These are phyloP conservation scores for Tetrahymena thermophila DNA, from an alignment of 73 alveolate species.

Conservation along the genomic window DNA sequence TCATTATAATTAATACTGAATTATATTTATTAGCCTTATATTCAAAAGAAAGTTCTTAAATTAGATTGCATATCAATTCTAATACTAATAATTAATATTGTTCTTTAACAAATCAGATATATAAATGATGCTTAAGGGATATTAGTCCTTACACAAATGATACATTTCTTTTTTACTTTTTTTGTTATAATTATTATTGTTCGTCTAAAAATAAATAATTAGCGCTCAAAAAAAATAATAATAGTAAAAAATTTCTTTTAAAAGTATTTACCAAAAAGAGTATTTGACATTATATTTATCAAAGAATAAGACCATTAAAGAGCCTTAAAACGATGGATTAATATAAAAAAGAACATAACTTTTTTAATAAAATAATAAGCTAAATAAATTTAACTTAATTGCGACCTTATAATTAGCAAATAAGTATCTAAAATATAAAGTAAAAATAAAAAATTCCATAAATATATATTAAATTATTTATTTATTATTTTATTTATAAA, in stretches of 20 bases:
- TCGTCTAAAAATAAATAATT: background rate
- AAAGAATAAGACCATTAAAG: background rate
- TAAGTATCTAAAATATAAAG: background rate
- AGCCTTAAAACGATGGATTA: background rate
- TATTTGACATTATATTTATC: too few species aligned
- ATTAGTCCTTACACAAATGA: background rate
- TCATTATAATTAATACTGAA: background rate
- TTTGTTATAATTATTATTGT: background rate
- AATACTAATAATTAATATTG: too few species aligned
- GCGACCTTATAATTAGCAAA: background rate
- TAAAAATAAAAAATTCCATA: too few species aligned
- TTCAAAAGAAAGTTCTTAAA: background rate
- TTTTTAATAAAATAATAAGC: background rate
- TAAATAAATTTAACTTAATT: too few species aligned
- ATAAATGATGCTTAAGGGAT: background rate
- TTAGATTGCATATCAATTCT: background rate
- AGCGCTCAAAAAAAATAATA: background rate
- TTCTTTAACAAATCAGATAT: background rate
- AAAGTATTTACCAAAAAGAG: background rate
- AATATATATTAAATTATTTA: too few species aligned
- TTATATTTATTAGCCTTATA: background rate
- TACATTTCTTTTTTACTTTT: background rate
- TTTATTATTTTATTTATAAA: too few species aligned
- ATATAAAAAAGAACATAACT: too few species aligned
- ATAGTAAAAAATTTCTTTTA: background rate